Base-by-base conservation (phyloP, 208 protist species). In the Crithidia brevicula region DNA sequence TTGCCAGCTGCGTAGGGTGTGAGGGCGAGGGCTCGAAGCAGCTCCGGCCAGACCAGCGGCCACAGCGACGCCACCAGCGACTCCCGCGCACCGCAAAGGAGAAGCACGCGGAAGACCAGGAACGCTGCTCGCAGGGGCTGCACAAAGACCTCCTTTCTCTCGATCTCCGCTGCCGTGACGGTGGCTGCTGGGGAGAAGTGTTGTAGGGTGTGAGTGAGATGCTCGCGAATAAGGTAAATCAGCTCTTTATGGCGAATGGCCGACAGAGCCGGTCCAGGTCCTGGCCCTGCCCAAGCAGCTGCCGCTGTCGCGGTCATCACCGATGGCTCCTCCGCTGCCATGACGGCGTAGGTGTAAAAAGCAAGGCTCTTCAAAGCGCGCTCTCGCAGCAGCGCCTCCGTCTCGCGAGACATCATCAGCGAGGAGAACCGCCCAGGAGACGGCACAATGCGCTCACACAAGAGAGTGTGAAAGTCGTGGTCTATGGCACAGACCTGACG, bases 41-140 rank as follows among this genome's bases (percentile, higher is more conserved):
- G 54, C 60, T 84, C 81, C 25, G 82, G 78, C 34, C 86, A 61
- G 23, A 87, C 61, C 28, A 82, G 30, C 9, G 86, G 80, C 86
- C 83, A 89, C 56, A 86, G 77, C 25, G 65, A 67, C 43, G 73
- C 67, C 40, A 84, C 67, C 36, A 79, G 56, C 31, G 51, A 60
- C 30, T 74, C 57, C 1, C 38, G 50, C 13, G 67, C 34, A 47
- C 58, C 61, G 43, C 76, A 67, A 43, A 76, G 58, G 36, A 93
- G 51, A n/a, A 93, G 43, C 3, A 86, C 82, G 34, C 88, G 82
- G 40, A 91, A 90, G 16, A 91, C 61, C 38, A 89, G 72, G 16
- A 91, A 53, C 15, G 79, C 67, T 4, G 81, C 61, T 3, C 77
- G 72, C 60, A 81, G 54, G 1, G 77, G 77, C 28, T 60, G 50